Conservation (phyloP, 148 eudicot genomes). For the Persicaria tinctoria region DNA sequence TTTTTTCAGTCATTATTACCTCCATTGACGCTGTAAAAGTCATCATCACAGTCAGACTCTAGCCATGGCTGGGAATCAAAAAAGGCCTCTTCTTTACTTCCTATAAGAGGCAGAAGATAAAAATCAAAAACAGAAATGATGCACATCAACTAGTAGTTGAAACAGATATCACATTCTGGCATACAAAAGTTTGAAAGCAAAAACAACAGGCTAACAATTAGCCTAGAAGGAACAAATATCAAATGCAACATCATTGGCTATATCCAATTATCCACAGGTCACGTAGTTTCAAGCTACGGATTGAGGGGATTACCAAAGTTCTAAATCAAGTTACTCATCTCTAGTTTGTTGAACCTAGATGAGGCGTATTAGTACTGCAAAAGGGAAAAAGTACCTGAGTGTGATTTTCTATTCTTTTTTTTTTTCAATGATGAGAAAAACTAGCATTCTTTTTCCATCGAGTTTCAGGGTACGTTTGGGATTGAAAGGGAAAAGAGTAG, state of each 20-base stretch:
- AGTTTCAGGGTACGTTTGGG: background rate
- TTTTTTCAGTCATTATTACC: constrained; percentile 40
- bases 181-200: background rate
- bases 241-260: background rate
- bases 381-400: no score
- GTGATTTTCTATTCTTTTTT: background rate
- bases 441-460: no score
- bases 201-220: background rate
- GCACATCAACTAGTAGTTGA: background rate
- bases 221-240: background rate
- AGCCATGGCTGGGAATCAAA: constrained; percentile 82
- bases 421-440: background rate
- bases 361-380: no score
- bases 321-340: background rate
- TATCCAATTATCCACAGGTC: no score
- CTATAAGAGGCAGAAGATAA: constrained; percentile 27
- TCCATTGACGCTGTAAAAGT: constrained; percentile 73
- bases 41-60: constrained; percentile 90
- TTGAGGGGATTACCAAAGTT: background rate
- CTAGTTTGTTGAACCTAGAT: no score
- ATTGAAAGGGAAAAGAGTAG: background rate
- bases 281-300: no score
- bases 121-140: background rate
- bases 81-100: constrained; percentile 76
- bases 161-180: background rate